These are phyloP conservation scores for Paraleonurus japonicus DNA, from an alignment of 257 asterid species.

Conservation along the genomic window DNA sequence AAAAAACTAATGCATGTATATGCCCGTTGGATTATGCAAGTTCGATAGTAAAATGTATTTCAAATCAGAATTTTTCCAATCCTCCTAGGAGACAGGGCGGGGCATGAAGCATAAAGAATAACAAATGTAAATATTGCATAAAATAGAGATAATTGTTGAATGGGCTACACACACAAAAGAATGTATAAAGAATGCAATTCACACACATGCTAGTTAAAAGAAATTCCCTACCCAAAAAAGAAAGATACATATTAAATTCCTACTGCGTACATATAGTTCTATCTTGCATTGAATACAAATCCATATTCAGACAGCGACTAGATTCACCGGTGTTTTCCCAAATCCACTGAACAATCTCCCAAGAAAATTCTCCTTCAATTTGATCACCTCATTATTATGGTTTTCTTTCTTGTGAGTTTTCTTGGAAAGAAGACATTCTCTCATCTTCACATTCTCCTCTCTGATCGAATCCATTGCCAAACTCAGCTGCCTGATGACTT, in stretches of 20 bases:
- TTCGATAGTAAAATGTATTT: too few species aligned
- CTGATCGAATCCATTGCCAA: constrained; percentile 63
- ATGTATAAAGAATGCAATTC: constrained; percentile 26
- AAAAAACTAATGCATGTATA: too few species aligned
- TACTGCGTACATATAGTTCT: constrained; percentile 11
- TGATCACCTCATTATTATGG: constrained; percentile 23
- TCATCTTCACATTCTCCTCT: constrained; percentile 61
- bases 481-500: constrained; percentile 79
- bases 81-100: not conserved
- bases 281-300: not conserved
- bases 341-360: constrained; percentile 57
- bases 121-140: not conserved
- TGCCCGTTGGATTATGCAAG: too few species aligned
- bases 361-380: constrained; percentile 49
- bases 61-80: too few species aligned
- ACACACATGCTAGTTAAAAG: not conserved
- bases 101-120: not conserved
- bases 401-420: constrained; percentile 42
- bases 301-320: constrained; percentile 36
- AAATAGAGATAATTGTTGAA: not conserved
- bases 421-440: constrained; percentile 34
- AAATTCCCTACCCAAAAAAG: not conserved
- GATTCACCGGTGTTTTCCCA: constrained; percentile 32
- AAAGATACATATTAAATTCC: constrained; percentile 10
- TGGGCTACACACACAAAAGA: constrained; percentile 24